Conservation (phyloP, 2,329 filamentous ascomycete species). For the Hortaea werneckii region DNA sequence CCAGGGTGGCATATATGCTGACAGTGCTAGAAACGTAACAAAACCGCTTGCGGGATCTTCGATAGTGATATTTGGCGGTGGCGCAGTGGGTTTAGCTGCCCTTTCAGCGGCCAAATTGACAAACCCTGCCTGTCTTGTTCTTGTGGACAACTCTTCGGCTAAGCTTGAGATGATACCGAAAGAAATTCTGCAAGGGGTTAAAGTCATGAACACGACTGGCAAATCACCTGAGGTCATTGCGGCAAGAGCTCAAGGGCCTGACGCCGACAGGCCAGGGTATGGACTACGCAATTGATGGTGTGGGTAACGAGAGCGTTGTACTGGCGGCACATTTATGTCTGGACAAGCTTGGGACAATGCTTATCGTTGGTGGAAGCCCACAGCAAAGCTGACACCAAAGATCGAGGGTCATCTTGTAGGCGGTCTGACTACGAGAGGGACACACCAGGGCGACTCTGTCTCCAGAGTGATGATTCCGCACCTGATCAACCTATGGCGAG, state of each 20-base stretch:
- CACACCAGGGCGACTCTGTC: conserved; percentile 16
- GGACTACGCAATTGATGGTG: conserved; percentile 13
- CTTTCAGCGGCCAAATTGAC: conserved; percentile 9
- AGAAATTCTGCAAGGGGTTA: conserved; percentile 6
- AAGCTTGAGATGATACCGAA: conserved; percentile 13
- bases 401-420: conserved; percentile 9
- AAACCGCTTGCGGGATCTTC: conserved; percentile 7
- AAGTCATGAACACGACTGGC: conserved; percentile 4
- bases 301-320: conserved; percentile 10
- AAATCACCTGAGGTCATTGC: conserved; percentile 6
- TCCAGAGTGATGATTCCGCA: conserved; percentile 10
- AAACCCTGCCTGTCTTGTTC: conserved; percentile 6
- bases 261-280: conserved; percentile 8
- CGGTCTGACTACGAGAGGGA: conserved; percentile 12
- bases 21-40: conserved; percentile 10
- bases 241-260: conserved; percentile 5
- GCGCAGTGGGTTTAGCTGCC: conserved; percentile 15
- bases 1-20: neutral
- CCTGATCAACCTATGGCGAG: conserved; percentile 12
- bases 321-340: conserved; percentile 9
- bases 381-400: conserved; percentile 6
- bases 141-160: conserved; percentile 12
- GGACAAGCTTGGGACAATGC: conserved; percentile 10
- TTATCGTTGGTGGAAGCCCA: conserved; percentile 14
- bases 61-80: conserved; percentile 14